phyloP scores from a whole-genome alignment of 768 basidiomycete species.

The Aureoboletus auriporus region DNA sequence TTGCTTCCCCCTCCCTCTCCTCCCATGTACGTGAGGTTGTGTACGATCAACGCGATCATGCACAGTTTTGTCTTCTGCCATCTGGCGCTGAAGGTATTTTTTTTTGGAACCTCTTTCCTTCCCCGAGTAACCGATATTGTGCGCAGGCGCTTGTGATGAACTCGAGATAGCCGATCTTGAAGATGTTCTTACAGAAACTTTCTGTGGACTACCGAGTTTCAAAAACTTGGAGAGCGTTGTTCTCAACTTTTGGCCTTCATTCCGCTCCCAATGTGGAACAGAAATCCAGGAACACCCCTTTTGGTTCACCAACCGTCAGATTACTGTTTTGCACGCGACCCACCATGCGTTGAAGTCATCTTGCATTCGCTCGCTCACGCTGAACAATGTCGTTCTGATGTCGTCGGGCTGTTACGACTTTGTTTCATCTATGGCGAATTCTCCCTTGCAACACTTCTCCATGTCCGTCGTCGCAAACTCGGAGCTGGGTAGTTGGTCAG shows the following conservation, averaged over 20 bases:
- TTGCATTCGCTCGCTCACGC: constrained; percentile 17
- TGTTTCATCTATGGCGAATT: constrained; percentile 19
- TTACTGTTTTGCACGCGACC: constrained; percentile 20
- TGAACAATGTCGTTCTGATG: constrained; percentile 27
- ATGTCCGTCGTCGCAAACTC: constrained; percentile 30
- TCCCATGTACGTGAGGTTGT: constrained; percentile 24
- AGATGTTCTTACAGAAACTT: constrained; percentile 24
- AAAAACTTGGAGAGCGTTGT: constrained; percentile 17
- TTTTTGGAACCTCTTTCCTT: too few relatives aligned
- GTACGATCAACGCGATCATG: constrained; percentile 26
- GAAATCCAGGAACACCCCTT: constrained; percentile 27
- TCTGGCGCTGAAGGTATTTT: constrained; percentile 11
- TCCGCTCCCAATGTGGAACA: constrained; percentile 17
- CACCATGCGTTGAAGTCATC: constrained; percentile 21
- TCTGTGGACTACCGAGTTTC: constrained; percentile 18
- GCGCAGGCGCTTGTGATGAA: constrained; percentile 20
- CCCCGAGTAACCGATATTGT: background rate
- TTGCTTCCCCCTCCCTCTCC: constrained; percentile 20
- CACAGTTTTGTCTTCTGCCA: constrained; percentile 21
- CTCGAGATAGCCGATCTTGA: constrained; percentile 31
- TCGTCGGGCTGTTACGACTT: constrained; percentile 25
- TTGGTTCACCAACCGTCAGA: constrained; percentile 30
- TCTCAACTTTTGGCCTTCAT: constrained; percentile 31
- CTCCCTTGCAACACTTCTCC: constrained; percentile 28
- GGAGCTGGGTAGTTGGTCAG: constrained; percentile 28